Evolutionary conservation across 2,329 filamentous ascomycete genomes (phyloP), one percentile per base, ranked within the genome.

Genomic region (Cladophialophora psammophila): DNA sequence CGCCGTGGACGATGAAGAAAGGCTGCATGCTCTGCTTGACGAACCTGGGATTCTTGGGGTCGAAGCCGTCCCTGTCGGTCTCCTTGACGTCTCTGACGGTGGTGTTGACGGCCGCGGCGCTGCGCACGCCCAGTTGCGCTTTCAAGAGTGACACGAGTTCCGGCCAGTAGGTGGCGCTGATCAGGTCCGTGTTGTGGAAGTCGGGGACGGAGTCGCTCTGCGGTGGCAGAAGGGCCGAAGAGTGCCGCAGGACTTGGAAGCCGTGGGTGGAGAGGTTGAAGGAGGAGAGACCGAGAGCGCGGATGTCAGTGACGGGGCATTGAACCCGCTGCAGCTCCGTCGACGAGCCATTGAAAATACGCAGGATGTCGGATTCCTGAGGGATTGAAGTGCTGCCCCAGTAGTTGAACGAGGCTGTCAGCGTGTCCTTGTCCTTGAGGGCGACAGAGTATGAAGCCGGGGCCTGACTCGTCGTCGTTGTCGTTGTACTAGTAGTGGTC

Each of bases 1-100:
- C 64, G 35, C 60, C 64, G 36, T 67, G 64, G 9, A 67, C 64
- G 35, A 67, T 38, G 26, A 62, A 63, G 60, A 67, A 67, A 15
- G 60, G 60, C 31, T 59, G 40, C 35, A 67, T 15, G 20, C 58
- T 61, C 18, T 42, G 26, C n/a, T 10, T 31, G 13, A 26, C 13
- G 4, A 9, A 20, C 1, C 64, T 52, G 2, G 64, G 64, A 34
- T 48, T 54, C 15, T 18, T 32, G 15, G n/a, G 48, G 50, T 64
- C 56, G 13, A 64, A 40, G 12, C 57, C 35, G 10, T 45, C 56
- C 20, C 12, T 40, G 2, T 18, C 20, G 12, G 31, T 32, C 31
- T 58, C 60, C 34, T 40, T 36, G 13, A 67, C 35, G 32, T 67
- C 64, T 10, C 64, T 9, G 12, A 60, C 60, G 1, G 60, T 60